Conservation (phyloP, 345 rosid genomes). For the Orychophragmus violaceus region DNA sequence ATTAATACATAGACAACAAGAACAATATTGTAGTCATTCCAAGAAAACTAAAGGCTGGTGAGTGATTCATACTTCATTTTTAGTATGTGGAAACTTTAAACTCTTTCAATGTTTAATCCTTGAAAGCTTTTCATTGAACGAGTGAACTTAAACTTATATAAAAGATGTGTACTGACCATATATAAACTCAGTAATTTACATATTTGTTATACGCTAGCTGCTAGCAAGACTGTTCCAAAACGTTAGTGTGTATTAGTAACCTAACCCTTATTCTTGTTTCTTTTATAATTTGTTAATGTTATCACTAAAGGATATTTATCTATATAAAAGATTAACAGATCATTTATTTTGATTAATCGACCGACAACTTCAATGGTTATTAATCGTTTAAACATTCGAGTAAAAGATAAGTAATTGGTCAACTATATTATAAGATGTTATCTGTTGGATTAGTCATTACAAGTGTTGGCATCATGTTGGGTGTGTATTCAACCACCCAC, state of each 20-base stretch:
- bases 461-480: not conserved
- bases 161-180: not conserved
- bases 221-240: too few relatives aligned
- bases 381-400: not conserved
- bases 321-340: not conserved
- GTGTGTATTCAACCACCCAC: not conserved
- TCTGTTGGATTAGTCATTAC: not conserved
- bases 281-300: not conserved
- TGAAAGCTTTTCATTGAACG: not conserved
- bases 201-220: not conserved
- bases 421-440: not conserved
- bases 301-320: not conserved
- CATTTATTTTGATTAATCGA: not conserved
- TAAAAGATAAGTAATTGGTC: not conserved
- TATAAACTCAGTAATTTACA: not conserved
- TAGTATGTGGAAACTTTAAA: not conserved
- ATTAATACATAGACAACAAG: not conserved
- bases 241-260: too few relatives aligned
- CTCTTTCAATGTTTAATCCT: not conserved
- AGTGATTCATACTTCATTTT: not conserved
- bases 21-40: not conserved
- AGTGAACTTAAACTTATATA: not conserved
- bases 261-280: too few relatives aligned
- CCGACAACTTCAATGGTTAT: not conserved
- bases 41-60: not conserved